These are phyloP conservation scores for Entomophthora muscae DNA, from an alignment of 371 early-diverging fungal species.

Conservation along the genomic window DNA sequence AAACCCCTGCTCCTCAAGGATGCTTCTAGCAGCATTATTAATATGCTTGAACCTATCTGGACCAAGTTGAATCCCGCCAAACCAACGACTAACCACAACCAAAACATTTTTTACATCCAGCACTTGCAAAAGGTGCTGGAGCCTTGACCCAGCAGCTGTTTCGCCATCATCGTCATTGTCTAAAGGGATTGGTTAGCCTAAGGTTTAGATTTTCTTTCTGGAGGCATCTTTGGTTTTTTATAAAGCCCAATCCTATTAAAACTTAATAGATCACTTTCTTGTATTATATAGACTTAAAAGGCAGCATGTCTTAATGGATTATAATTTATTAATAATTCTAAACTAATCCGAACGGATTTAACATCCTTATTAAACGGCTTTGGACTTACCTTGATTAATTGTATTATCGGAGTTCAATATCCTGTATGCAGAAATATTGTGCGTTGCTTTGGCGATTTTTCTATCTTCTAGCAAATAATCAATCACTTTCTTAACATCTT, in stretches of 20 bases:
- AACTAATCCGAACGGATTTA: no score
- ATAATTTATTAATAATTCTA: no score
- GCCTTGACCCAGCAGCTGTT: conserved; percentile 55
- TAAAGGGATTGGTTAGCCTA: neutral
- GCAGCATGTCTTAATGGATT: no score
- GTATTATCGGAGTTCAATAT: conserved; percentile 33
- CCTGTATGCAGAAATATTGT: conserved; percentile 80
- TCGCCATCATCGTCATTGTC: conserved; percentile 75
- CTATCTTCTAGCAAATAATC: conserved; percentile 42
- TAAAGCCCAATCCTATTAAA: no score
- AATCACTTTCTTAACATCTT: conserved; percentile 38
- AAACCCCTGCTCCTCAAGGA: no score
- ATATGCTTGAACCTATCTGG: conserved; percentile 85
- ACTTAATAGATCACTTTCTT: no score
- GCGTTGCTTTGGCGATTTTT: conserved; percentile 67
- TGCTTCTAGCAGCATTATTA: conserved; percentile 58
- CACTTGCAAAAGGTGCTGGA: conserved; percentile 56
- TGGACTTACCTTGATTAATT: conserved; percentile 30
- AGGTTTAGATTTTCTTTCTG: neutral
- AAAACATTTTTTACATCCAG: conserved; percentile 50
- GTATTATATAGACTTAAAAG: no score
- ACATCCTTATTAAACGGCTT: no score
- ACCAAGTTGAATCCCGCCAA: conserved; percentile 67
- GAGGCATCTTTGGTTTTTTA: no score
- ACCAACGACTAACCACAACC: conserved; percentile 81